Percentiles rank a stretch among this genome's conserved stretches.
Evolutionary conservation across 345 rosid species (phyloP).

Genomic region (Eucalyptus brandiana): DNA sequence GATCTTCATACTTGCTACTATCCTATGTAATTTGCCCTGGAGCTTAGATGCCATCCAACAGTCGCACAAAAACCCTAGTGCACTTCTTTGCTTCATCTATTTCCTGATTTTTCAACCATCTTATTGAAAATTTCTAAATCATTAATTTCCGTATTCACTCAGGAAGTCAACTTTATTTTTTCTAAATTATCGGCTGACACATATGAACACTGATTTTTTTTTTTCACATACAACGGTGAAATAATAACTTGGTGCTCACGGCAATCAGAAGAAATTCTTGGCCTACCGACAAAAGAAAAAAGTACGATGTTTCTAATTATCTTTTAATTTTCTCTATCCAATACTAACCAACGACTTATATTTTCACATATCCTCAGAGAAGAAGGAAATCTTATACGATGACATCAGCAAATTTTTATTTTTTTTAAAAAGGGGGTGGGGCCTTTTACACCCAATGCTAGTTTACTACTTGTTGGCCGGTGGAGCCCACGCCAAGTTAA

Average conservation of each 20-base stretch:
- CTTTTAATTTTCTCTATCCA: not conserved
- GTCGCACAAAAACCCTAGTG: not conserved
- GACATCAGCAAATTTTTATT: not conserved
- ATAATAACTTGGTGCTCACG: not conserved
- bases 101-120: not conserved
- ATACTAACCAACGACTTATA: not conserved
- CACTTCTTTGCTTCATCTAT: not conserved
- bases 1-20: not conserved
- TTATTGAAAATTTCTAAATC: not conserved
- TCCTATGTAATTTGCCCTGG: accelerated
- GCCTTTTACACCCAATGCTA: not conserved
- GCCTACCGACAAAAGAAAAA: not conserved
- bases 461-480: not conserved
- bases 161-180: not conserved
- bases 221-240: too few species aligned
- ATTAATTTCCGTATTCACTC: not conserved
- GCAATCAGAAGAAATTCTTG: not conserved
- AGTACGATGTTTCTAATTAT: not conserved
- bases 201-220: not conserved
- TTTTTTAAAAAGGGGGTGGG: not conserved
- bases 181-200: not conserved
- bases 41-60: not conserved
- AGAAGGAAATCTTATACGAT: not conserved
- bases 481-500: not conserved
- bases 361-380: not conserved